These are phyloP conservation scores for Quercus agrifolia DNA, from an alignment of 306 rosid species.

Conservation along the genomic window DNA sequence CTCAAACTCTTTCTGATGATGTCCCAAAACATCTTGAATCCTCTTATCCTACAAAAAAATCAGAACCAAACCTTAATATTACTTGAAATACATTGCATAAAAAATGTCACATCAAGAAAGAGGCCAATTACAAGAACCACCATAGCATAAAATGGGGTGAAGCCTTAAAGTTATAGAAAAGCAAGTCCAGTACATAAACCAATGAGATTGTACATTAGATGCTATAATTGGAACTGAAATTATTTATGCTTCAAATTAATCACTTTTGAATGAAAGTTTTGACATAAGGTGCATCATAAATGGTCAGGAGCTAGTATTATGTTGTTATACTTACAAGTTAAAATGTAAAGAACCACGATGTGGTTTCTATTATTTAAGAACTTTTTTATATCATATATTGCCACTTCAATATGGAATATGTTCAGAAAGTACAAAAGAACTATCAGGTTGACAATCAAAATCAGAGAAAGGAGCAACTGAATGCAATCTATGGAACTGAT, in stretches of 20 bases:
- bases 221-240: not conserved
- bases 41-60: conserved; percentile 65
- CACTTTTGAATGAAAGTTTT: not conserved
- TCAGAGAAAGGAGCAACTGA: not conserved
- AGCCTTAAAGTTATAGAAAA: not conserved
- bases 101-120: conserved; percentile 1
- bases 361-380: not conserved
- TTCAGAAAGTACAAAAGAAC: not conserved
- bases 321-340: not conserved
- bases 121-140: not conserved
- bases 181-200: not conserved
- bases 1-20: conserved; percentile 94
- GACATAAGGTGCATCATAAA: not conserved
- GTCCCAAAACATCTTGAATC: conserved; percentile 87
- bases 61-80: not conserved
- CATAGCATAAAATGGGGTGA: not conserved
- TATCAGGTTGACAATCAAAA: not conserved
- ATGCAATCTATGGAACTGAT: not conserved
- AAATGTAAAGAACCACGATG: not conserved
- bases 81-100: not conserved
- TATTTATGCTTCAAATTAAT: not conserved
- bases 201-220: not conserved
- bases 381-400: not conserved
- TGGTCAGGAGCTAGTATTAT: not conserved
- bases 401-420: not conserved